phyloP scores from a whole-genome alignment of 2,329 filamentous ascomycete species.

The Dactylonectria macrodidyma region DNA sequence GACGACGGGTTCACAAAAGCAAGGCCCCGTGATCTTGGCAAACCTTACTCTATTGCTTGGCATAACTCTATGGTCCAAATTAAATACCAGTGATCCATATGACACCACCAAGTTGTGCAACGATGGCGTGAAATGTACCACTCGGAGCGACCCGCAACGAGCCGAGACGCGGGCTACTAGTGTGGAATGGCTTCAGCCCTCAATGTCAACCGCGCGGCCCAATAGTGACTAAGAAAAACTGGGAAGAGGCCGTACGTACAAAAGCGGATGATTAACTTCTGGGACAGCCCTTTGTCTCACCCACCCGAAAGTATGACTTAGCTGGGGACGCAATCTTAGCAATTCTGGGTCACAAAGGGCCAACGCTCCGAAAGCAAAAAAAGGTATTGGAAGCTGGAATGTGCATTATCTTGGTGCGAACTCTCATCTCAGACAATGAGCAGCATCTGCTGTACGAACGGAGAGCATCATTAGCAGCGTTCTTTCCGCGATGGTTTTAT shows the following conservation, averaged over 20 bases:
- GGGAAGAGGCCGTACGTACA: neutral
- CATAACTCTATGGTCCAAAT: neutral
- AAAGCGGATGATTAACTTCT: too few species aligned
- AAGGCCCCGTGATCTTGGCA: neutral
- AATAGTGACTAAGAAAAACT: neutral
- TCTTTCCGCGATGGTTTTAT: neutral
- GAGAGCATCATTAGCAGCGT: neutral
- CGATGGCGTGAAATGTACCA: neutral
- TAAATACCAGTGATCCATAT: neutral
- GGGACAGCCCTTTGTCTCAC: neutral
- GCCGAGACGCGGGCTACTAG: neutral
- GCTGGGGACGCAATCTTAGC: neutral
- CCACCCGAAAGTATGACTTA: neutral
- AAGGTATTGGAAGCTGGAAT: conserved; percentile 13
- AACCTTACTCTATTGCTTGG: neutral
- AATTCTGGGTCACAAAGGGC: too few species aligned
- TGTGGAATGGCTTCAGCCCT: neutral
- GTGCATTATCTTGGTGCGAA: conserved; percentile 1
- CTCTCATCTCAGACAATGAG: neutral
- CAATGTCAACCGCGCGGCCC: neutral
- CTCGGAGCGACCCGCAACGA: neutral
- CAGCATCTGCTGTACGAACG: neutral
- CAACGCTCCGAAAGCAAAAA: conserved; percentile 7
- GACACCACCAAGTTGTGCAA: neutral
- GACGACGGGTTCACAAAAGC: neutral